These are phyloP conservation scores for Acanthamoeba lenticulata DNA, from an alignment of 208 protist species.

Conservation along the genomic window DNA sequence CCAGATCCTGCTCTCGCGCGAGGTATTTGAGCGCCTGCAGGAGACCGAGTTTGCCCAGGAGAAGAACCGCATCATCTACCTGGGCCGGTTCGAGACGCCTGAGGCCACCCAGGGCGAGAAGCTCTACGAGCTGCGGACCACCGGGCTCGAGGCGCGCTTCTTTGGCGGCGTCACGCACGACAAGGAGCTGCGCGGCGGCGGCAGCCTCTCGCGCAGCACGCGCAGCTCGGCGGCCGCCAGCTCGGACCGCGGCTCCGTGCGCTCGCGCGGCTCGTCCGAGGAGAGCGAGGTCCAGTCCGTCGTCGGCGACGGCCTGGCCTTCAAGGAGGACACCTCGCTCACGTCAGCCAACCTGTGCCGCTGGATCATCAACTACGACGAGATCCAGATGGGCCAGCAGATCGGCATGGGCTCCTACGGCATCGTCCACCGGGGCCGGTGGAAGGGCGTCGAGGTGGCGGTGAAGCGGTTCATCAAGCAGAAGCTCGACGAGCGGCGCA, in stretches of 20 bases:
- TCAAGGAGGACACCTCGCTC: conserved; percentile 38
- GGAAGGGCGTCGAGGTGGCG: conserved; percentile 65
- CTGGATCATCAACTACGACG: conserved; percentile 58
- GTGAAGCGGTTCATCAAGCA: conserved; percentile 69
- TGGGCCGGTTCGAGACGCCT: neutral
- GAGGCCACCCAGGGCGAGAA: conserved; percentile 2
- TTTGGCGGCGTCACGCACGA: conserved; percentile 45
- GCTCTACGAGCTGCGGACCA: conserved; percentile 43
- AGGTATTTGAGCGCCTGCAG: neutral
- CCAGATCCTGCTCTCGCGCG: conserved; percentile 34
- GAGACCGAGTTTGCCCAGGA: neutral
- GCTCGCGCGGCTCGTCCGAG: neutral
- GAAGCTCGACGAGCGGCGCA: conserved; percentile 41
- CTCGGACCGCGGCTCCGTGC: neutral
- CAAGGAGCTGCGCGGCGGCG: neutral
- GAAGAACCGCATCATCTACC: conserved; percentile 1
- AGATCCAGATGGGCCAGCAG: conserved; percentile 54
- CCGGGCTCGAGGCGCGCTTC: conserved; percentile 34
- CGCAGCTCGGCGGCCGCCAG: neutral
- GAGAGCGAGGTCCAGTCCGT: conserved; percentile 22
- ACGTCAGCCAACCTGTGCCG: conserved; percentile 63
- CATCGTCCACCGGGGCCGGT: neutral
- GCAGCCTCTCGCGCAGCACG: neutral
- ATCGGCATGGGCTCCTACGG: conserved; percentile 56
- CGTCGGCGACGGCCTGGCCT: neutral